Percentiles rank a stretch among this genome's conserved stretches.
Conservation (phyloP, 805 yeast species). For the Jamesozyma hellenica region DNA sequence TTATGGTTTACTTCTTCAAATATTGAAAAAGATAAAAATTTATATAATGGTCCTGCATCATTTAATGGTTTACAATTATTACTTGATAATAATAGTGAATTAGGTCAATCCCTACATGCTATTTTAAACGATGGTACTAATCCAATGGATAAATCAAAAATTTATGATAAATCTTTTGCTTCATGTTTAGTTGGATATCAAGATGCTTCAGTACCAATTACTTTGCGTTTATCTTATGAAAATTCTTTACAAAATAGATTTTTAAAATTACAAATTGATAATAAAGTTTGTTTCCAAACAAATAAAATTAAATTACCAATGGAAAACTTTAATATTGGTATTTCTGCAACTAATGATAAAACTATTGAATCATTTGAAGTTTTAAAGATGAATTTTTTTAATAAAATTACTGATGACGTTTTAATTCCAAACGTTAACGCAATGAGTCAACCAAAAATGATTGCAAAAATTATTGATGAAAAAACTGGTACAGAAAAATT, state of each 20-base stretch:
- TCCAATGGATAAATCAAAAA: slow-evolving; percentile 17
- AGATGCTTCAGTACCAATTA: slow-evolving; percentile 61
- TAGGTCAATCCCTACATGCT: slow-evolving; percentile 46
- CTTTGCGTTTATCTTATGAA: slow-evolving; percentile 53
- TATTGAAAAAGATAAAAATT: slow-evolving; percentile 21
- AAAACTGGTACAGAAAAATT: slow-evolving; percentile 29
- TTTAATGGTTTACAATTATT: slow-evolving; percentile 60
- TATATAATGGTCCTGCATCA: slow-evolving; percentile 46
- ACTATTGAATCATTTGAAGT: slow-evolving; percentile 56
- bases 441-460: slow-evolving; percentile 38
- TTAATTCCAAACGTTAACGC: slow-evolving; percentile 45
- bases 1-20: slow-evolving; percentile 41
- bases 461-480: slow-evolving; percentile 33
- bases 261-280: slow-evolving; percentile 60
- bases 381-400: slow-evolving; percentile 46
- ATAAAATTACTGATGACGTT: slow-evolving; percentile 44
- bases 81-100: slow-evolving; percentile 41
- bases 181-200: slow-evolving; percentile 50
- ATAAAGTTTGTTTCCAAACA: slow-evolving; percentile 61
- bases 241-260: slow-evolving; percentile 27
- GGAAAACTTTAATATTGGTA: slow-evolving; percentile 37
- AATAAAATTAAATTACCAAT: slow-evolving; percentile 40
- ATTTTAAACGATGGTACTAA: slow-evolving; percentile 51
- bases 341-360: slow-evolving; percentile 40
- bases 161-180: slow-evolving; percentile 37